Evolutionary conservation across 2,329 filamentous ascomycete genomes (phyloP), one percentile per base, ranked within the genome.

Genomic region (Phialophora tarda): DNA sequence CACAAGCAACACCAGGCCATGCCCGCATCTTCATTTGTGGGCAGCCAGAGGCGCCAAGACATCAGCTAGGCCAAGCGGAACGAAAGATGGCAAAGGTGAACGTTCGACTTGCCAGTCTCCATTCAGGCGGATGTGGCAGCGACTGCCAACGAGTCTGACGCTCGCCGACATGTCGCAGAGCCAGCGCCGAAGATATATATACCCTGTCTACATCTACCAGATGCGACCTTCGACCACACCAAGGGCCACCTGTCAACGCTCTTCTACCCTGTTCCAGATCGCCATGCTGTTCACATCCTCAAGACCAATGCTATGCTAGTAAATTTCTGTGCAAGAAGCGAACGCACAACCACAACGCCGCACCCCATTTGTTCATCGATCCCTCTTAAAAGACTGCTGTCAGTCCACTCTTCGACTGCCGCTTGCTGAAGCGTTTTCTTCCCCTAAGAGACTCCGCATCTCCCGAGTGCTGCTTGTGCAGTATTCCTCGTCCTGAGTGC

Each of bases 381-480:
- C 26, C 66, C 59, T 65, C 78, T 38, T 78, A 96, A 76, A 97
- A 97, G 59, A 92, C 91, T 57, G 93, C 91, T 30, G 92, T 92
- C 57, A 97, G 85, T n/a, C 94, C 93, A 77, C 92, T 97, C 80
- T 96, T 96, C 17, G 91, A 96, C 79, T 97, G 92, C 72, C 94
- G 85, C 80, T 95, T 95, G 80, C 93, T 97, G 79, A 97, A 98
- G 57, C 86, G 79, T 75, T 88, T 88, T 71, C 83, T 82, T 57
- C 84, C 84, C 75, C 86, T 87, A 17, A 84, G 73, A n/a, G 83
- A 85, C 59, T 85, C 84, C 56, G 78, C 77, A 71, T 86, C 84
- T 58, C 78, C 70, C 74, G 77, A 71, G 62, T 78, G 77, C 59
- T 78, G 77, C 66, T 83, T 82, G 60, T 79, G 75, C 26, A 82